Base-by-base conservation (phyloP, 2,329 filamentous ascomycete genomes). In the Grosmannia clavigera region DNA sequence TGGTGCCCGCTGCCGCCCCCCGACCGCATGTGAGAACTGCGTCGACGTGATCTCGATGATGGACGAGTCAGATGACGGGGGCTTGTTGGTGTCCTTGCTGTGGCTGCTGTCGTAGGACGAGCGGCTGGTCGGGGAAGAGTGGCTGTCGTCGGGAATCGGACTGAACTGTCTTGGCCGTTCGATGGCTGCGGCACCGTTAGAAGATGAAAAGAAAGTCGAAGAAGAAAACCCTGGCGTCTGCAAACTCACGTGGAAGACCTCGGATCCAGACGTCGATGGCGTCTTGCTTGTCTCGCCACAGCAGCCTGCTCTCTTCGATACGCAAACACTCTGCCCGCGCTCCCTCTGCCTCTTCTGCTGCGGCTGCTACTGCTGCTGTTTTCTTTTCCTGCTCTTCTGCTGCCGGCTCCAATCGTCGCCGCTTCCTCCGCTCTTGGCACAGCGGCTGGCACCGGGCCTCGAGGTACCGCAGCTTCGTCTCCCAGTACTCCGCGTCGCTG, bases 21-120 rank as follows among this genome's bases (percentile, higher is more conserved):
- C 51, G 5, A 53, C 54, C 3, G 58, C 55, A 11, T 56, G 56
- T 16, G 55, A 58, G 25, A 63, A 63, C 40, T 63, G 62, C 4
- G 55, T 46, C 10, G 60, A 46, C 1, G 62, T 60, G 27, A 63
- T 63, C 35, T 63, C 62, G 10, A 63, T 53, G 27, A 63, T 46
- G 19, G 62, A 63, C 48, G 62, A 61, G 25, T 56, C 60, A 14
- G 60, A 58, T 22, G 55, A 29, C 2, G 46, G 31, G 19, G 25
- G 29, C 25, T 10, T 14, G 11, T 54, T 9, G 6, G n/a, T 33
- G 52, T 7, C 19, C 2, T 43, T 43, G 40, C 6, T 43, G 40
- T 29, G n/a, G n/a, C 16, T 54, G 29, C 16, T 29, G 16, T 22
- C 29, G 46, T 10, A 48, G 7, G n/a, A 25, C n/a, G 46, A 25